phyloP scores from a whole-genome alignment of 257 asterid genomes.

The Petunia secreta region DNA sequence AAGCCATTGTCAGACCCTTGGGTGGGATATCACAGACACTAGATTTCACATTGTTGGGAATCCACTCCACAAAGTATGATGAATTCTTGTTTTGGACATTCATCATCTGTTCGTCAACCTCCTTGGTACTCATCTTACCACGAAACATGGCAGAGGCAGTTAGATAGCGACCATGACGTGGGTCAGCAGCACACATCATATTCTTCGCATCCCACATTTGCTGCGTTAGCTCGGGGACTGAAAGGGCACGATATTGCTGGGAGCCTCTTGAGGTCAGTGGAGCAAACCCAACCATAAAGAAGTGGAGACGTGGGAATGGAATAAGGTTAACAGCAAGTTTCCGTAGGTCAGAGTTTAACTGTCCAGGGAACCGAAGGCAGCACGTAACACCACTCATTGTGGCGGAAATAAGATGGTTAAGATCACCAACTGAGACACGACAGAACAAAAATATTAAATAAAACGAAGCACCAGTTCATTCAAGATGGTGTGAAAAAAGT shows the following conservation, averaged over 20 bases:
- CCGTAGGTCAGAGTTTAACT: slow-evolving; percentile 39
- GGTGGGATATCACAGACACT: slow-evolving; percentile 56
- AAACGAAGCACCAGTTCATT: background rate
- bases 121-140: slow-evolving; percentile 46
- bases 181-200: background rate
- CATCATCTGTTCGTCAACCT: slow-evolving; percentile 18
- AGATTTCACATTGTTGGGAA: slow-evolving; percentile 52
- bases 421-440: slow-evolving; percentile 44
- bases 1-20: slow-evolving; percentile 49
- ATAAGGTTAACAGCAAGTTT: background rate
- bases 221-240: background rate
- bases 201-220: background rate
- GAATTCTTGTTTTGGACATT: slow-evolving; percentile 25
- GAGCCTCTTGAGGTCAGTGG: background rate
- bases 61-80: slow-evolving; percentile 32
- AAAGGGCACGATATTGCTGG: background rate
- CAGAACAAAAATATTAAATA: slow-evolving; percentile 5
- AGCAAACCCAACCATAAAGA: background rate
- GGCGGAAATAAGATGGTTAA: slow-evolving; percentile 51
- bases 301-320: background rate
- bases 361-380: slow-evolving; percentile 53
- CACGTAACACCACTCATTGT: slow-evolving; percentile 56
- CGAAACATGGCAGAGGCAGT: slow-evolving; percentile 50
- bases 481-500: background rate
- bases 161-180: slow-evolving; percentile 32